Evolutionary conservation across 2,329 filamentous ascomycete species (phyloP).

Genomic region (Diaporthe citri): DNA sequence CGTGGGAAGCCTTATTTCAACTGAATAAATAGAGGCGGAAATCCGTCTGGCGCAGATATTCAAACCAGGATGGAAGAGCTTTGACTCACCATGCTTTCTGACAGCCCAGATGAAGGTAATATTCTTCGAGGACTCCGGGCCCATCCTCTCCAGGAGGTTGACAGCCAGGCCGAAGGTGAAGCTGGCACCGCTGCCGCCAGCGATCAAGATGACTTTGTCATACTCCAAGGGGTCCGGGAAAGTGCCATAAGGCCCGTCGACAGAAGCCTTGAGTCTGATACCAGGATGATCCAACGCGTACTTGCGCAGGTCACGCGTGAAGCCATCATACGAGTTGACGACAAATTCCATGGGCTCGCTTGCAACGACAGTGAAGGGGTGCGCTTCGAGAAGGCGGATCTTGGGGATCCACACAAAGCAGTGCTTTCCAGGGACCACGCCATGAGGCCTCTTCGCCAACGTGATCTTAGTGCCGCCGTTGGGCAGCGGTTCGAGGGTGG

Average conservation of each 20-base stretch:
- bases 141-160: conserved; percentile 59
- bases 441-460: conserved; percentile 61
- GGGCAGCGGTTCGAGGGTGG: conserved; percentile 65
- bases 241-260: conserved; percentile 71
- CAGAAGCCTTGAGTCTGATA: conserved; percentile 61
- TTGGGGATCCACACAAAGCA: conserved; percentile 74
- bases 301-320: conserved; percentile 67
- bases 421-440: conserved; percentile 68
- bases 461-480: conserved; percentile 68
- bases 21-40: background rate
- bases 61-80: background rate
- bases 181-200: conserved; percentile 72
- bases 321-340: conserved; percentile 69
- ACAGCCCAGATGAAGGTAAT: conserved; percentile 65
- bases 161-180: conserved; percentile 66
- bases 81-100: conserved; percentile 56
- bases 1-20: background rate
- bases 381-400: conserved; percentile 68
- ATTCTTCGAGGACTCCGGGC: conserved; percentile 50
- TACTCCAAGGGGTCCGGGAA: conserved; percentile 64
- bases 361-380: conserved; percentile 73
- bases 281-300: conserved; percentile 65
- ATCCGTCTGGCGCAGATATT: no score
- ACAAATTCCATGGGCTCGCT: conserved; percentile 69
- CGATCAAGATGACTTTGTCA: conserved; percentile 70